Conservation (phyloP, 441 rosid genomes). For the Dalechampia spathulata region DNA sequence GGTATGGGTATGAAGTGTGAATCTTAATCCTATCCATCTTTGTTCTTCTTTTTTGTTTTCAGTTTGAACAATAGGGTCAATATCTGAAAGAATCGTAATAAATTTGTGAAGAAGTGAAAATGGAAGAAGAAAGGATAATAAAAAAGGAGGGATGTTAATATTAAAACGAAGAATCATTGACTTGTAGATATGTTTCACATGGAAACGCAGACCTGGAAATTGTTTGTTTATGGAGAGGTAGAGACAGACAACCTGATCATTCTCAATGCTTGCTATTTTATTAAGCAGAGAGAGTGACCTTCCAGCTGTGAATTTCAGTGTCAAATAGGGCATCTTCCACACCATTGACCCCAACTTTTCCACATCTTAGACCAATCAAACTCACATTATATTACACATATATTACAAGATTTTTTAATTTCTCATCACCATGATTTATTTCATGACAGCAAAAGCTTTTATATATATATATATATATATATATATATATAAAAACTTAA, state of each 20-base stretch:
- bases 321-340: slow-evolving; percentile 34
- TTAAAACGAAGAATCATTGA: slow-evolving; percentile 23
- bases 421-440: slow-evolving; percentile 2
- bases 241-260: slow-evolving; percentile 20
- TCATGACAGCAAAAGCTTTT: slow-evolving; percentile 8
- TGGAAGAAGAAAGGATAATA: background rate
- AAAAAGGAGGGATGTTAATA: background rate
- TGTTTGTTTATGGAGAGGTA: slow-evolving; percentile 13
- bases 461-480: no score
- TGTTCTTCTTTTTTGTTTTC: no score
- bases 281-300: slow-evolving; percentile 38
- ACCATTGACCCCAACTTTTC: slow-evolving; percentile 38
- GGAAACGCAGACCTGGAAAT: slow-evolving; percentile 18
- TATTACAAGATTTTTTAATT: background rate
- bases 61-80: no score
- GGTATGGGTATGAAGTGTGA: no score
- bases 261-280: slow-evolving; percentile 18
- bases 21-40: no score
- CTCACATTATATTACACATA: slow-evolving; percentile 23
- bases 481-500: background rate
- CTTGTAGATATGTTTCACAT: slow-evolving; percentile 33
- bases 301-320: slow-evolving; percentile 46
- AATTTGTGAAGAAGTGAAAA: no score
- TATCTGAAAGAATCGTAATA: no score
- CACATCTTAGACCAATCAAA: slow-evolving; percentile 36